A percentile compares a stretch with the other conserved stretches of the same genome.
phyloP scores from a whole-genome alignment of 192 early-diverging fungal species.

The Paraglomus occultum region DNA sequence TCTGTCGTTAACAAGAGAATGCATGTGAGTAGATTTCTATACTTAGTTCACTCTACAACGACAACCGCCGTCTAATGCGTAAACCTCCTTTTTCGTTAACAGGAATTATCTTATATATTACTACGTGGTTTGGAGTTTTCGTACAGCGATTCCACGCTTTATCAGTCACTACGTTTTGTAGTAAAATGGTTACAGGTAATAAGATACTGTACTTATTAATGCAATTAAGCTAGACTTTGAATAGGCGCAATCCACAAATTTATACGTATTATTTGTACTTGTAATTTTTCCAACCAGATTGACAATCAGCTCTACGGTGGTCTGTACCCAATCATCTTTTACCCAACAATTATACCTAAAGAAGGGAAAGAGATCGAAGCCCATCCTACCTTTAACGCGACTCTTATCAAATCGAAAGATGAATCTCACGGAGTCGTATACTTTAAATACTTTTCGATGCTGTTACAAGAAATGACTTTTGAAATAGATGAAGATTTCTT shows the following conservation, averaged over 20 bases:
- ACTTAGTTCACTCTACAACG: background rate
- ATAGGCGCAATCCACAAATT: constrained; percentile 14
- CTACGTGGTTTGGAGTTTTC: constrained; percentile 73
- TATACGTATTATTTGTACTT: background rate
- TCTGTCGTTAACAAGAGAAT: constrained; percentile 80
- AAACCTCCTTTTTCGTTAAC: background rate
- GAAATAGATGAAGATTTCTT: constrained; percentile 95
- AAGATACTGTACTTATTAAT: constrained; percentile 9
- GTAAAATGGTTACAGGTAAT: constrained; percentile 85
- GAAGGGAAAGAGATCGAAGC: constrained; percentile 55
- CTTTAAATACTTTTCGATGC: constrained; percentile 88
- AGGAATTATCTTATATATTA: constrained; percentile 86
- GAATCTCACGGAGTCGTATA: constrained; percentile 93
- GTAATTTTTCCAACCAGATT: constrained; percentile 54
- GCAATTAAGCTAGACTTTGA: background rate
- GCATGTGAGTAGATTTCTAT: constrained; percentile 43
- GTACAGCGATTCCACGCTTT: constrained; percentile 77
- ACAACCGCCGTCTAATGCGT: background rate
- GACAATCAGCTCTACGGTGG: constrained; percentile 94
- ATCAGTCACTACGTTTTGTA: constrained; percentile 72
- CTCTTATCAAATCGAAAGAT: constrained; percentile 86
- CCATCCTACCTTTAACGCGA: constrained; percentile 65
- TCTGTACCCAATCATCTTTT: constrained; percentile 88
- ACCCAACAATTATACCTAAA: constrained; percentile 84
- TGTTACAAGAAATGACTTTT: constrained; percentile 91